phyloP scores from a whole-genome alignment of 176 grass and related monocot genomes.

The Cenchrus purpureus region DNA sequence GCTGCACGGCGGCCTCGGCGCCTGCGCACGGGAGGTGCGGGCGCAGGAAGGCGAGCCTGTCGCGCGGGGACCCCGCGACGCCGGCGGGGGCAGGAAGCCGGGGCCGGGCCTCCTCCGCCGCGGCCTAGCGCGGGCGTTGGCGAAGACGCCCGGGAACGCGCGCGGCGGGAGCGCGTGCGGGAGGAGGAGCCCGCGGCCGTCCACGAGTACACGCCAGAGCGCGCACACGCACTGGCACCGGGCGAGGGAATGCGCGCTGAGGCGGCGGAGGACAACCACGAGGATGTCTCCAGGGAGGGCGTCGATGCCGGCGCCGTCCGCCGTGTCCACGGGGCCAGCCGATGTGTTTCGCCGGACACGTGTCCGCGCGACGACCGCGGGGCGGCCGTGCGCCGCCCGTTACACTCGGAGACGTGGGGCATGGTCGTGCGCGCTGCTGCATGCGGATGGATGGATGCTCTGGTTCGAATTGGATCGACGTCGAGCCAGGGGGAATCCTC shows the following conservation, averaged over 20 bases:
- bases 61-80: not conserved
- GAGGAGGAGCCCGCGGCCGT: conserved; percentile 11
- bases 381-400: not conserved
- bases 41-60: conserved; percentile 28
- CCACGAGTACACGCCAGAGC: conserved; percentile 6
- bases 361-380: not conserved
- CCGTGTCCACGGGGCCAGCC: not conserved
- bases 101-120: not conserved
- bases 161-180: not conserved
- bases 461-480: not conserved
- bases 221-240: conserved; percentile 22
- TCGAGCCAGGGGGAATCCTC: not conserved
- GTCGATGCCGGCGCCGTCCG: not conserved
- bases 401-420: not conserved
- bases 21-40: not conserved
- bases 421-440: not conserved
- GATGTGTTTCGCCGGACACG: not conserved
- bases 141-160: conserved; percentile 20
- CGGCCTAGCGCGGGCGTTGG: not conserved
- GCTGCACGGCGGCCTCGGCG: not conserved
- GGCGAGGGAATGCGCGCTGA: conserved; percentile 2
- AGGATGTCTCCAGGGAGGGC: conserved; percentile 16
- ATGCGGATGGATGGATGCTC: not conserved
- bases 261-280: not conserved
- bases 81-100: conserved; percentile 11